Evolutionary conservation across 2,329 filamentous ascomycete species (phyloP), one percentile per base, ranked within the genome.

Genomic region (Apiospora kogelbergensis): DNA sequence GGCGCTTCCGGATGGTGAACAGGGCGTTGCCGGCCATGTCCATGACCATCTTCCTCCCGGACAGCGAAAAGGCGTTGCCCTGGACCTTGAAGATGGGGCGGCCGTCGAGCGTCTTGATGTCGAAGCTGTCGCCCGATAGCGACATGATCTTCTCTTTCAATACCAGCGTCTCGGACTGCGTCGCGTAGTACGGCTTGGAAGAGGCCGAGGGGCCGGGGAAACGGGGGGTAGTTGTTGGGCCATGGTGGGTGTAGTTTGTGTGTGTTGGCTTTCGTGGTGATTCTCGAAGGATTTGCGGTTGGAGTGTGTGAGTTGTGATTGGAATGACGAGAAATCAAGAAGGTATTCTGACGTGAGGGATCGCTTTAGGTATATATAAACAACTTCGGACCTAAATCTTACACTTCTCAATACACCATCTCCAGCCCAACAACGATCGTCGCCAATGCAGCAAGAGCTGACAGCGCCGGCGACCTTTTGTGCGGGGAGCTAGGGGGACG

Each of bases 131-230:
- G 69, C 89, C 88, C 1, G 85, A 85, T 10, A 91, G 79, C 3
- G 89, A 90, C 69, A 90, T 76, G 22, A 90, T 81, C 73, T 88
- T 89, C 74, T 92, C 89, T 73, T 85, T 87, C 65, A 92, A 80
- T 1, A 88, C 76, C 7, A 92, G 79, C 2, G 85, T 88, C 74
- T 85, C 82, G 6, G 76, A 74, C 41, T 81, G 77, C 0, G 70
- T 75, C 3, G 81, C 79, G 33, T 84, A 76, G 70, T 81, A 78
- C 10, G 78, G 76, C 67, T 77, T 72, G 71, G 71, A 84, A 82
- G 67, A 85, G 70, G 68, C 81, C 82, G 20, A 76, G n/a, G 6
- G 37, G 37, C 24, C 63, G 37, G 17, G 37, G 37, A n/a, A 26
- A 64, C 37, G 63, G 37, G 37, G 37, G 63, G 2, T 24, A 65